These are phyloP conservation scores for Eucalyptus pauciflora DNA, from an alignment of 345 rosid species.

Conservation along the genomic window DNA sequence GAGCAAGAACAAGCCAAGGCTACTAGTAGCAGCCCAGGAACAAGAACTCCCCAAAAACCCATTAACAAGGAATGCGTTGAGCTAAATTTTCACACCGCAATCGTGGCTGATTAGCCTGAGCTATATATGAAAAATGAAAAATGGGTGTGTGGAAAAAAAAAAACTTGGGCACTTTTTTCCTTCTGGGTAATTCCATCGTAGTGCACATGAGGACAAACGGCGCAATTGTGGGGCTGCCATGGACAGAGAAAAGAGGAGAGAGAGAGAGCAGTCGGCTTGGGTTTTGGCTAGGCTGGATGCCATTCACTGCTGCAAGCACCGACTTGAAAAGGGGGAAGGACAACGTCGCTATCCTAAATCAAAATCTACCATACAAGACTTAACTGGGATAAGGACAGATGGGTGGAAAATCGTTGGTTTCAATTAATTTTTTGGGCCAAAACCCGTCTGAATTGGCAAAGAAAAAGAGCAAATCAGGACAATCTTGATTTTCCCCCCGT, in stretches of 20 bases:
- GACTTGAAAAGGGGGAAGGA: not conserved
- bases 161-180: not conserved
- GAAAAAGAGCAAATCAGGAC: not conserved
- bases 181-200: not conserved
- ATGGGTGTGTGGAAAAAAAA: not conserved
- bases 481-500: not conserved
- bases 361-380: not conserved
- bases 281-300: not conserved
- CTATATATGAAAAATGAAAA: not conserved
- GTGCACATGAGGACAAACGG: not conserved
- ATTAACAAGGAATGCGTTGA: not conserved
- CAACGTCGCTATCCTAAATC: not conserved
- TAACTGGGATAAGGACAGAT: not conserved
- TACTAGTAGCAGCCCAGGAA: not conserved
- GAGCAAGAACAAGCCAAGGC: not conserved
- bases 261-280: not conserved
- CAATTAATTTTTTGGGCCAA: not conserved
- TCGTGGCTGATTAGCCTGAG: not conserved
- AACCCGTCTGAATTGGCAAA: not conserved
- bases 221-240: not conserved
- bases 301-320: not conserved
- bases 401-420: not conserved
- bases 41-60: not conserved
- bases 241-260: not conserved
- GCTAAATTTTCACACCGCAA: not conserved